These are phyloP conservation scores for Sonneratia alba DNA, from an alignment of 345 rosid species.

Conservation along the genomic window DNA sequence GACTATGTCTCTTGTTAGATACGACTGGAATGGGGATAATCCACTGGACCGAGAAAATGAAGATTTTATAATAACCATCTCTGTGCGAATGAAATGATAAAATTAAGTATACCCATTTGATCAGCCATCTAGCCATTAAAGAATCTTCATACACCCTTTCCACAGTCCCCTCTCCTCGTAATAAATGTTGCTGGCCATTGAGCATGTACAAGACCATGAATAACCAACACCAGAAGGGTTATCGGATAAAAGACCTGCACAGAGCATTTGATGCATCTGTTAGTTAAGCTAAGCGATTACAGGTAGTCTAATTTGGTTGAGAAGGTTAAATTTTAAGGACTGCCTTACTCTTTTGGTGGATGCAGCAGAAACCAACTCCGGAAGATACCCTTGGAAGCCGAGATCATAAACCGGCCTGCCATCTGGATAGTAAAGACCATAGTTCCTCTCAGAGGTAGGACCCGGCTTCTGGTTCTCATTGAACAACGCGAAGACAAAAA, in stretches of 20 bases:
- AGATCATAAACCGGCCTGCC: constrained; percentile 72
- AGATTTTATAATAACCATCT: not conserved
- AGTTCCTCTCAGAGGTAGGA: constrained; percentile 82
- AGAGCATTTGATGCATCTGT: not conserved
- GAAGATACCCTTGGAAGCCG: constrained; percentile 59
- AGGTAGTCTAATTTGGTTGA: not conserved
- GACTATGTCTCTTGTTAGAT: not conserved
- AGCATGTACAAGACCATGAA: not conserved
- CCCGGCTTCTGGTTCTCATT: constrained; percentile 87
- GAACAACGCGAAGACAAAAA: constrained; percentile 77
- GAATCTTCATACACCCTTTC: not conserved
- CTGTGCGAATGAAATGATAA: not conserved
- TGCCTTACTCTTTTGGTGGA: constrained; percentile 31
- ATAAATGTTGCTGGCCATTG: not conserved
- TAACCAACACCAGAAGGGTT: not conserved
- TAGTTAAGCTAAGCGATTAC: not conserved
- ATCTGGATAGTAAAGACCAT: constrained; percentile 75
- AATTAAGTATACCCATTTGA: not conserved
- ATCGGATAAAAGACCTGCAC: not conserved
- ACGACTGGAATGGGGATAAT: not conserved
- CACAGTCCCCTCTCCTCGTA: too few relatives aligned
- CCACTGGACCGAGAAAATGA: not conserved
- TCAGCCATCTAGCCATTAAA: not conserved
- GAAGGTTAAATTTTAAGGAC: not conserved
- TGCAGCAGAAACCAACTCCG: constrained; percentile 42